A percentile compares a stretch with the other conserved stretches of the same genome.
Conservation (phyloP, 179 eudicot species). For the Spergularia azorica region DNA sequence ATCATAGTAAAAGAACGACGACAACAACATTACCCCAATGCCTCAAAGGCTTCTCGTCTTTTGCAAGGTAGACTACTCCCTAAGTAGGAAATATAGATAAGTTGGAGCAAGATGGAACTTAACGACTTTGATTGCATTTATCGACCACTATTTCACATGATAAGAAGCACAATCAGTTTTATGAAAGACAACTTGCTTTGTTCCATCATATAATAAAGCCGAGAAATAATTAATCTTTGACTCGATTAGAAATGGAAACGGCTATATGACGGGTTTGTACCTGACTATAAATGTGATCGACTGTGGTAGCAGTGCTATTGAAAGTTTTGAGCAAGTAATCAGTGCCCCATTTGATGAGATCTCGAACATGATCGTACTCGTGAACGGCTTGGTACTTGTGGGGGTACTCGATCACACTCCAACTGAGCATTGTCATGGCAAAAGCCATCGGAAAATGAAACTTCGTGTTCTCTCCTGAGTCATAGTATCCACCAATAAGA, state of each 20-base stretch:
- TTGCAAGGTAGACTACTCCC: too few relatives aligned
- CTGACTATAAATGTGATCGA: constrained; percentile 61
- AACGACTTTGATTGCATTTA: too few relatives aligned
- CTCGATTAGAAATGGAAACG: not conserved
- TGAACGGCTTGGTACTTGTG: constrained; percentile 55
- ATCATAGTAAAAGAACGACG: not conserved
- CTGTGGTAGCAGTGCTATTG: constrained; percentile 53
- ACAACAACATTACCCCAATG: not conserved
- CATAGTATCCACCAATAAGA: constrained; percentile 82
- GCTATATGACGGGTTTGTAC: constrained; percentile 19
- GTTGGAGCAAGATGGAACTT: too few relatives aligned
- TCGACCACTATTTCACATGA: too few relatives aligned
- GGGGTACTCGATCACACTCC: constrained; percentile 83
- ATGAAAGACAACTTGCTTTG: not conserved
- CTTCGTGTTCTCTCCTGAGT: constrained; percentile 73
- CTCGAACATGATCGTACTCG: constrained; percentile 62
- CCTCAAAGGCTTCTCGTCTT: not conserved
- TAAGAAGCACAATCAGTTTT: too few relatives aligned
- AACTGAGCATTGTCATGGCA: constrained; percentile 82
- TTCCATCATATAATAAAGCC: too few relatives aligned
- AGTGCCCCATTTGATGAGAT: constrained; percentile 85
- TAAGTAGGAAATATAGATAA: too few relatives aligned
- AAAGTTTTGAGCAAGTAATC: constrained; percentile 78
- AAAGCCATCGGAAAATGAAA: constrained; percentile 78
- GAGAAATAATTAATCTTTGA: too few relatives aligned